These are phyloP conservation scores for Dioscorea zingiberensis DNA, from an alignment of 106 monocot genomes.

Conservation along the genomic window DNA sequence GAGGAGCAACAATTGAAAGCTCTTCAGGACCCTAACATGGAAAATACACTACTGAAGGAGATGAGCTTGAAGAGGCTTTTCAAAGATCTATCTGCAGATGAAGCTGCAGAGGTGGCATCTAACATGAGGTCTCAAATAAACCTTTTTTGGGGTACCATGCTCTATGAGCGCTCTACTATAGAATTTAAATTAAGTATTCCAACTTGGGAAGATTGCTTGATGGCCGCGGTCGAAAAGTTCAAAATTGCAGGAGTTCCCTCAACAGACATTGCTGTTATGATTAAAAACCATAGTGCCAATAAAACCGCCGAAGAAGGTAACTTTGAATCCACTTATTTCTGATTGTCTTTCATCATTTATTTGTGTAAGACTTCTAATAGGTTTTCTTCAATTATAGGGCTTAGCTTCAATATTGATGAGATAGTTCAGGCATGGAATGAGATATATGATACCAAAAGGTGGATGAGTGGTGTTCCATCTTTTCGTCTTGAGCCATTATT, in stretches of 20 bases:
- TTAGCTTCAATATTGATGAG: conserved; percentile 85
- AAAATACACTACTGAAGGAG: conserved; percentile 53
- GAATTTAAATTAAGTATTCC: conserved; percentile 75
- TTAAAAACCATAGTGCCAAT: conserved; percentile 84
- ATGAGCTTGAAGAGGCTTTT: conserved; percentile 42
- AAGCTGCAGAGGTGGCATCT: conserved; percentile 63
- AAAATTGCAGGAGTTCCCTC: conserved; percentile 67
- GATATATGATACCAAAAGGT: conserved; percentile 91
- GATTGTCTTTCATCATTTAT: neutral
- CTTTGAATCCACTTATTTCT: neutral
- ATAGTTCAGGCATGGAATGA: conserved; percentile 98
- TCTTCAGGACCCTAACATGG: conserved; percentile 44
- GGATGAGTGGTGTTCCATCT: conserved; percentile 57
- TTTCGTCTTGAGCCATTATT: conserved; percentile 78
- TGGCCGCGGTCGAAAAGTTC: conserved; percentile 79
- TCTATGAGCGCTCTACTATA: conserved; percentile 85
- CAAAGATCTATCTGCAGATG: conserved; percentile 53
- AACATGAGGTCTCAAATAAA: conserved; percentile 75
- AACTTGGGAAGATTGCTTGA: conserved; percentile 70
- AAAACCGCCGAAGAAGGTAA: conserved; percentile 81
- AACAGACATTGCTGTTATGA: conserved; percentile 80
- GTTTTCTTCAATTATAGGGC: conserved; percentile 35
- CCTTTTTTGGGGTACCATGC: conserved; percentile 76
- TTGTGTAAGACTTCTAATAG: conserved; percentile 3
- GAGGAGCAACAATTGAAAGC: conserved; percentile 55